A percentile compares a stretch with the other conserved stretches of the same genome.
Evolutionary conservation across 2,329 filamentous ascomycete species (phyloP).

Genomic region (Dactylellina sp.): DNA sequence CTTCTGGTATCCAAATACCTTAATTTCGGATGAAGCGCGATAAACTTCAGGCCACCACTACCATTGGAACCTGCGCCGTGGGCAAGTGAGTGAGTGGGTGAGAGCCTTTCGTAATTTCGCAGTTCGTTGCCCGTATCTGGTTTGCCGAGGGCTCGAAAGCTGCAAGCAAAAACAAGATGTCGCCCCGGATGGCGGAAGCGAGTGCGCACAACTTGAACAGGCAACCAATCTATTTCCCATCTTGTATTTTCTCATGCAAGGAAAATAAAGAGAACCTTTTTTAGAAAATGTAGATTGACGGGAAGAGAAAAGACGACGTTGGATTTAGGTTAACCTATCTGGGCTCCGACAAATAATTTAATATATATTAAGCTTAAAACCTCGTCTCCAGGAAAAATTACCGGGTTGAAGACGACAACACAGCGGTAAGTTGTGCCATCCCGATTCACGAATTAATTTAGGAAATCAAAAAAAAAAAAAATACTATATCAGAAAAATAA

Average conservation of each 20-base stretch:
- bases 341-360: not conserved
- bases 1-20: not conserved
- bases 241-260: not conserved
- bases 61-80: not conserved
- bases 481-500: no score
- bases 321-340: conserved; percentile 6
- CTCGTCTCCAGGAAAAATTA: conserved; percentile 12
- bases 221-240: not conserved
- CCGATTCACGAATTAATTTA: no score
- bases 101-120: conserved; percentile 5
- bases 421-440: no score
- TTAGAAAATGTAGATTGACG: not conserved
- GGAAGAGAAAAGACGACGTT: conserved; percentile 1
- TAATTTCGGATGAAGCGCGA: conserved; percentile 33
- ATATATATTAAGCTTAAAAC: conserved; percentile 19
- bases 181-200: not conserved
- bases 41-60: not conserved
- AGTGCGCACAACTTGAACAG: not conserved
- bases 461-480: no score
- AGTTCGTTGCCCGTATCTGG: conserved; percentile 10
- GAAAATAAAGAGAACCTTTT: not conserved
- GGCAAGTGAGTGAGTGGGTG: no score
- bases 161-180: not conserved
- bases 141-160: not conserved
- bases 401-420: no score